Evolutionary conservation across 345 rosid genomes (phyloP), one percentile per base, ranked within the genome.

Genomic region (Cardamine occulta): DNA sequence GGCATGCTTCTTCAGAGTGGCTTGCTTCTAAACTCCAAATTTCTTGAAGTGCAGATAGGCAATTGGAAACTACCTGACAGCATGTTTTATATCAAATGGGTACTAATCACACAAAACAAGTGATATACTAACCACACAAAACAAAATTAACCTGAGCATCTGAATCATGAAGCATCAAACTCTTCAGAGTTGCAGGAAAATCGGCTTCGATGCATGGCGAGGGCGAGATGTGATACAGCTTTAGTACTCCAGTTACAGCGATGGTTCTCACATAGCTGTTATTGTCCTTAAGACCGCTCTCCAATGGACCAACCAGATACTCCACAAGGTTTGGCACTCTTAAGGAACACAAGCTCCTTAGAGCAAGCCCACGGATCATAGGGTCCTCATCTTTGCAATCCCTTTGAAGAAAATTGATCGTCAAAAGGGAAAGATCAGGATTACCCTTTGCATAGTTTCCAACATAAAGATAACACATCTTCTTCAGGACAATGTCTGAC

Each of bases 381-480:
- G 99, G 98, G 35, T 92, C 97, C 70, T 92, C 87, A 63, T 95
- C 99, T 74, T 90, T 88, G 82, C 98, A 95, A 83, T 95, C 99
- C 75, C 96, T 90, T 67, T 95, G 99, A 26, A 95, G 96, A 74
- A 95, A 95, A 84, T 92, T 95, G 65, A 95, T 95, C 0, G 98
- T 92, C 83, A 92, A 73, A 21, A 95, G 86, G 10, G 98, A 90
- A 47, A 95, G 93, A 79, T 95, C 98, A 49, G 98, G 98, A 73
- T 95, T 95, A 8, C 83, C 99, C 80, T 95, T 92, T 0, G 98
- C 99, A 66, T 95, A 95, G 84, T 95, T 95, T 23, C 98, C 98
- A 48, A 95, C 99, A 70, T 95, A 95, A 24, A 95, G 87, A 73
- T 92, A 95, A 70, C 98, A 95, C 98, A 95, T 95, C 75, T 95